These are phyloP conservation scores for Juncus effusus DNA, from an alignment of 176 grass and related monocot species.

Conservation along the genomic window DNA sequence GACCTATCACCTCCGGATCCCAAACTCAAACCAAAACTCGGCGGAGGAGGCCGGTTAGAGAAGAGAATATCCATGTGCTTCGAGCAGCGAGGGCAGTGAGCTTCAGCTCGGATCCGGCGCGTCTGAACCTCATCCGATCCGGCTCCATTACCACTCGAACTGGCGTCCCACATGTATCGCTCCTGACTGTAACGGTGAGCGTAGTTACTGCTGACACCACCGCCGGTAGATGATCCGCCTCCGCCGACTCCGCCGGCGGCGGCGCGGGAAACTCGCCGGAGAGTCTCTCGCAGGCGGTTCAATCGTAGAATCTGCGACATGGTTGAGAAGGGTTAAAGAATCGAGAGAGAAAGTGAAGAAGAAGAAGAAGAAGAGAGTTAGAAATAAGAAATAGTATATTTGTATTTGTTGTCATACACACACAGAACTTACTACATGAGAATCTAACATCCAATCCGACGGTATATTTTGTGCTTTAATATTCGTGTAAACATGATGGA, in stretches of 20 bases:
- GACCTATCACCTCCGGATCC: slow-evolving; percentile 10
- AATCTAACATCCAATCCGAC: not conserved
- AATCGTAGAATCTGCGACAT: slow-evolving; percentile 89
- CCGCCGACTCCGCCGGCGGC: slow-evolving; percentile 35
- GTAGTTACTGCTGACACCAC: slow-evolving; percentile 1
- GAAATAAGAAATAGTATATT: slow-evolving; percentile 3
- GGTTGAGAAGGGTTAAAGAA: not conserved
- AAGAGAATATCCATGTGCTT: slow-evolving; percentile 96
- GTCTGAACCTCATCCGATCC: slow-evolving; percentile 59
- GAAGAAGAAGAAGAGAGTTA: not conserved
- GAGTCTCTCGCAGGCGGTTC: slow-evolving; percentile 54
- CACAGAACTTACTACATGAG: not conserved
- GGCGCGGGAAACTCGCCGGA: slow-evolving; percentile 41
- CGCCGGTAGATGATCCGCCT: slow-evolving; percentile 9
- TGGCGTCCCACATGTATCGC: slow-evolving; percentile 64
- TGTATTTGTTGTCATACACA: slow-evolving; percentile 1
- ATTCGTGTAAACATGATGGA: slow-evolving; percentile 23
- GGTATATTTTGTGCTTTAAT: not conserved
- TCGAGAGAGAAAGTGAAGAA: not conserved
- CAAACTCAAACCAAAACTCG: slow-evolving; percentile 23
- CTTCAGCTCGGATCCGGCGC: slow-evolving; percentile 83
- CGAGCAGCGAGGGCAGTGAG: slow-evolving; percentile 95
- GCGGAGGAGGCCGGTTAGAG: slow-evolving; percentile 48
- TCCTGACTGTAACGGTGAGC: slow-evolving; percentile 46
- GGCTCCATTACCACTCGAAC: slow-evolving; percentile 33